Base-by-base conservation (phyloP, 1,139 yeast genomes). In the Spencermartinsiella ligniputridi region DNA sequence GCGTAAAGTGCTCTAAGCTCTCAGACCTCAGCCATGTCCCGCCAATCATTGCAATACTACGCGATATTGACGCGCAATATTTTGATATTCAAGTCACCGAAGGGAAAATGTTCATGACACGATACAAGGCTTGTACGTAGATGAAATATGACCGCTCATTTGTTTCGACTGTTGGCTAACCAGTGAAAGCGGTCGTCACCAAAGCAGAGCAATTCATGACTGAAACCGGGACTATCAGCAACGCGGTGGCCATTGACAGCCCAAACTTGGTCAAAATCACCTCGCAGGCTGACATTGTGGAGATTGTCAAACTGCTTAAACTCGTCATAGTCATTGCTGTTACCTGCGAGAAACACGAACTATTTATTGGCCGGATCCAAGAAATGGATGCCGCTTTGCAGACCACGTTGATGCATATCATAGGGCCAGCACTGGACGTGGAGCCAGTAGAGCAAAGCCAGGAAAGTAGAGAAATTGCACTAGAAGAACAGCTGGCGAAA, bases 401-500 rank as follows among this genome's bases (percentile, higher is more conserved):
- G 36, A 40, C 47, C 6, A 35, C 44, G 3, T 35, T 51, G 17
- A 50, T 50, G 52, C 41, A 40, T n/a, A 29, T 48, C 17, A 46
- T 49, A n/a, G 46, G 48, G 5, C 51, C 52, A n/a, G 40, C 33
- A 3, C 35, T 44, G 21, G 45, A 42, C 13, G 39, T 39, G 17
- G 40, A 40, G 13, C 32, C 32, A 11, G 32, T n/a, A 4, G 13
- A 27, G 15, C 19, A 32, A 24, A 24, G 15, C 27, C 40, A 30
- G 24, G 16, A 35, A n/a, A 17, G 16, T 13, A 20, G 30, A 18
- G 54, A 50, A 42, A 18, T 52, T 37, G 41, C 32, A 6, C 44
- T 52, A n/a, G 55, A 52, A 25, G 48, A 47, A 35, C 50, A 47
- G 35, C 40, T 53, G 12, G 49, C 53, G 2, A 35, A 48, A 36